Conservation (phyloP, 1,139 yeast species). For the Taiozyma onychis region DNA sequence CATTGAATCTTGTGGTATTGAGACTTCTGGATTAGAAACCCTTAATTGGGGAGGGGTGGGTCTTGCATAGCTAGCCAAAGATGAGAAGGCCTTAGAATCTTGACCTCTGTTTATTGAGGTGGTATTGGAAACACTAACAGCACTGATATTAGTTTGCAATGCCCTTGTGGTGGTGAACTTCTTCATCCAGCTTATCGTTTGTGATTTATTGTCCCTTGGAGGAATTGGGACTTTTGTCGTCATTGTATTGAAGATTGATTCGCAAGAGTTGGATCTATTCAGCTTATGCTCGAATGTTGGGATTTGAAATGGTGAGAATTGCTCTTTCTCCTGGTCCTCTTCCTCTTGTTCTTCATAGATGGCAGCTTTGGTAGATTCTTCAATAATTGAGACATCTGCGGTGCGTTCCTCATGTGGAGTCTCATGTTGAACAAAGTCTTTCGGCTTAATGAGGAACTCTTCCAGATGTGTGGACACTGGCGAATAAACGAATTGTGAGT, state of each 20-base stretch:
- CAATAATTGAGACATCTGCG: not conserved
- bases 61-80: not conserved
- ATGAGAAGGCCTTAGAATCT: not conserved
- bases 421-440: not conserved
- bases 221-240: slow-evolving; percentile 16
- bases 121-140: not conserved
- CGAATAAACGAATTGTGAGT: slow-evolving; percentile 19
- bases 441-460: not conserved
- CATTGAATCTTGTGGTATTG: not conserved
- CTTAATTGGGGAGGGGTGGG: not conserved
- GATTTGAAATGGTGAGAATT: not conserved
- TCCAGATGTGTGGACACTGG: slow-evolving; percentile 6
- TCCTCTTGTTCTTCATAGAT: not conserved
- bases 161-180: slow-evolving; percentile 11
- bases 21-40: not conserved
- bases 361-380: not conserved
- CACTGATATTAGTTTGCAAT: not conserved
- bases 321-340: not conserved
- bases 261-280: slow-evolving; percentile 25
- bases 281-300: slow-evolving; percentile 21
- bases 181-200: slow-evolving; percentile 23
- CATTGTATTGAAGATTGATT: slow-evolving; percentile 21
- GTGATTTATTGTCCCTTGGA: slow-evolving; percentile 18
- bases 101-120: not conserved
- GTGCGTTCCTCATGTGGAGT: not conserved